Evolutionary conservation across 2,329 filamentous ascomycete species (phyloP).

Genomic region (Clonostachys rosea): DNA sequence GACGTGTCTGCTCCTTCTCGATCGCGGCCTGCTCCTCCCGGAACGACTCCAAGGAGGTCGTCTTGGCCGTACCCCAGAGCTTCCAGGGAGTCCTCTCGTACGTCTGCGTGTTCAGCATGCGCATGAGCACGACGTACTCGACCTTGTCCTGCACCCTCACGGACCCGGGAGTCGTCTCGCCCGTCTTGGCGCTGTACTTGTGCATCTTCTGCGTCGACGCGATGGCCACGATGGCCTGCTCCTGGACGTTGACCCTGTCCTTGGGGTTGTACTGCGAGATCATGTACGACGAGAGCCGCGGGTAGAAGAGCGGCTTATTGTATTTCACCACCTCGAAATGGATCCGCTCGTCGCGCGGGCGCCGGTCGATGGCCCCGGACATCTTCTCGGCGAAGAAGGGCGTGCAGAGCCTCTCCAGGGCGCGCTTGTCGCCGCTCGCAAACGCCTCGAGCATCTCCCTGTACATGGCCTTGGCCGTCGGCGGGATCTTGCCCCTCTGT

Average conservation of each 20-base stretch:
- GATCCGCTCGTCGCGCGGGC: conserved; percentile 37
- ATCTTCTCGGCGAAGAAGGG: conserved; percentile 47
- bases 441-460: conserved; percentile 56
- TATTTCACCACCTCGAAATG: conserved; percentile 53
- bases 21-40: no score
- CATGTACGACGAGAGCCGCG: conserved; percentile 51
- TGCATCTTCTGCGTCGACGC: conserved; percentile 49
- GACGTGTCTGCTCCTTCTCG: no score
- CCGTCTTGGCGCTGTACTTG: conserved; percentile 28
- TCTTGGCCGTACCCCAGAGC: conserved; percentile 59
- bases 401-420: conserved; percentile 49
- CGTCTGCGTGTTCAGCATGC: conserved; percentile 36
- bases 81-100: conserved; percentile 50
- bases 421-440: conserved; percentile 48
- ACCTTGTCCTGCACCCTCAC: conserved; percentile 47
- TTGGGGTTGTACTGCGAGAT: conserved; percentile 38
- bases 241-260: conserved; percentile 24
- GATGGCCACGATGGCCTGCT: conserved; percentile 58
- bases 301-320: conserved; percentile 30
- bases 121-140: conserved; percentile 63
- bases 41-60: conserved; percentile 38
- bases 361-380: conserved; percentile 44
- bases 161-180: conserved; percentile 34
- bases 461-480: conserved; percentile 56
- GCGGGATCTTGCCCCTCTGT: conserved; percentile 31